Conservation (phyloP, 2,329 filamentous ascomycete species). For the Cadophora malorum region DNA sequence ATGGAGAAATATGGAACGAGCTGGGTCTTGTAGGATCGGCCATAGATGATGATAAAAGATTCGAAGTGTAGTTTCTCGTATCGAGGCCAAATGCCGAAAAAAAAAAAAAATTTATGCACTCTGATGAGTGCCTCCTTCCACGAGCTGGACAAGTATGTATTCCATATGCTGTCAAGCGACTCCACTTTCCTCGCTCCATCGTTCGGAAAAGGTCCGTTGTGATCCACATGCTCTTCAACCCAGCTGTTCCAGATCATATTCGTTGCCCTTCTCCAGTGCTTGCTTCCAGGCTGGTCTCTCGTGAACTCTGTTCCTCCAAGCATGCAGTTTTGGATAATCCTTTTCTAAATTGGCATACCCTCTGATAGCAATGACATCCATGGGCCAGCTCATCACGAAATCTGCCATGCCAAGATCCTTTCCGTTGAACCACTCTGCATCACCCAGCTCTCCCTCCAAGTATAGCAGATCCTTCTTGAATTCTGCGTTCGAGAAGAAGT, state of each 20-base stretch:
- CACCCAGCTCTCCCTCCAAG: constrained; percentile 39
- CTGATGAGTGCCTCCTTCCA: no score
- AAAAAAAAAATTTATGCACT: no score
- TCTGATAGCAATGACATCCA: constrained; percentile 45
- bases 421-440: constrained; percentile 44
- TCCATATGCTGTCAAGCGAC: no score
- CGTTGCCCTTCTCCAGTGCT: constrained; percentile 44
- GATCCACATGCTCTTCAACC: background rate
- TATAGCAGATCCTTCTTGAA: constrained; percentile 36
- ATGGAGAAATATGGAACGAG: no score
- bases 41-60: no score
- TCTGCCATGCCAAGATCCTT: constrained; percentile 44
- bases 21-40: no score
- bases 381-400: constrained; percentile 46
- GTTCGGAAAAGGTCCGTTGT: background rate
- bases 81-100: no score
- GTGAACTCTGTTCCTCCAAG: constrained; percentile 44
- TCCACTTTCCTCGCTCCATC: no score
- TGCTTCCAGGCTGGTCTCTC: constrained; percentile 44
- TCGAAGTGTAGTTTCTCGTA: no score
- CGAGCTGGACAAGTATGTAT: no score
- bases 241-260: constrained; percentile 41
- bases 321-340: constrained; percentile 44
- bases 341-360: constrained; percentile 43
- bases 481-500: constrained; percentile 35